phyloP scores from a whole-genome alignment of 2,329 filamentous ascomycete species.

The Penicillium thymicola region DNA sequence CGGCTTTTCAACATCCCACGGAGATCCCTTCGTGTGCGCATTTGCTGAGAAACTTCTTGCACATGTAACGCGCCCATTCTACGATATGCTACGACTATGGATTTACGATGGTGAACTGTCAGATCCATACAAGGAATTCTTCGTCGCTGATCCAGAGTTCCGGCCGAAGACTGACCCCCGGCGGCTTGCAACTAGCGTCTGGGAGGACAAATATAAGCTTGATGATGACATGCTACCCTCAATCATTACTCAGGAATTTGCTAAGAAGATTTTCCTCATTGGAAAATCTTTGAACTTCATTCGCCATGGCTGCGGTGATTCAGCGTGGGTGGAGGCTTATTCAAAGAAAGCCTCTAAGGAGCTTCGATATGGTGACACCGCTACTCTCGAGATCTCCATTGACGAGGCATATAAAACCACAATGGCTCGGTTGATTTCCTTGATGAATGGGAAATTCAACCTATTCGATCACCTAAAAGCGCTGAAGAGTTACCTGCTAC shows the following conservation, averaged over 20 bases:
- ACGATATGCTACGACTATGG: slow-evolving; percentile 93
- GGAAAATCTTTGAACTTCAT: slow-evolving; percentile 99
- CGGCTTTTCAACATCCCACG: slow-evolving; percentile 86
- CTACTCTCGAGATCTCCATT: slow-evolving; percentile 85
- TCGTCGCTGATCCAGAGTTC: slow-evolving; percentile 76
- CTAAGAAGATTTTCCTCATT: slow-evolving; percentile 93
- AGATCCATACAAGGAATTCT: slow-evolving; percentile 95
- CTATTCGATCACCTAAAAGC: slow-evolving; percentile 89
- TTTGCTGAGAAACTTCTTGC: slow-evolving; percentile 87
- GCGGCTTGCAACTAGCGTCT: slow-evolving; percentile 74
- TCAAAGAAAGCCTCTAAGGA: slow-evolving; percentile 91
- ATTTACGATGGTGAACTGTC: slow-evolving; percentile 97
- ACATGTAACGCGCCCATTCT: slow-evolving; percentile 90
- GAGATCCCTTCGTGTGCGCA: slow-evolving; percentile 87
- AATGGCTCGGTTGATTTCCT: slow-evolving; percentile 87
- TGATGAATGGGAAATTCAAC: slow-evolving; percentile 95
- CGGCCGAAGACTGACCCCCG: slow-evolving; percentile 50
- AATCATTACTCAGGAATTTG: slow-evolving; percentile 90
- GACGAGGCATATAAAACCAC: slow-evolving; percentile 97
- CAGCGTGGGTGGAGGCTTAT: slow-evolving; percentile 92
- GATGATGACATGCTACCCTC: slow-evolving; percentile 83
- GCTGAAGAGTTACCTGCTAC: slow-evolving; percentile 88
- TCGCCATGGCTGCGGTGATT: slow-evolving; percentile 88
- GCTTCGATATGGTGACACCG: slow-evolving; percentile 87
- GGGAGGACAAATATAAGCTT: slow-evolving; percentile 95